Conservation (phyloP, 805 yeast genomes). For the Kazachstania martiniae region DNA sequence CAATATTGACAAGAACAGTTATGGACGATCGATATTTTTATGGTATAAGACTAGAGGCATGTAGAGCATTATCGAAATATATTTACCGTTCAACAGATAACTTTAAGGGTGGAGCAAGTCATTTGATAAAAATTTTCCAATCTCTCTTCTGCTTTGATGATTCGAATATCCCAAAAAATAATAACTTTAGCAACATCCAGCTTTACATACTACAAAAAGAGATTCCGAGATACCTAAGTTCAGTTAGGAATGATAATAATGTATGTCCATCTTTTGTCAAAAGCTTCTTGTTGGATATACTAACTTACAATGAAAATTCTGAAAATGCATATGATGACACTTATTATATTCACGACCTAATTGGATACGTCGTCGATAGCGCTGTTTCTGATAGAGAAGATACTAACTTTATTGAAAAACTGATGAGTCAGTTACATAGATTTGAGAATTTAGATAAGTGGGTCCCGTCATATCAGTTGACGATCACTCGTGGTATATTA, state of each 20-base stretch:
- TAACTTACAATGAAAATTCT: constrained; percentile 78
- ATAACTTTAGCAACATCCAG: constrained; percentile 67
- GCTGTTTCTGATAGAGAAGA: constrained; percentile 27
- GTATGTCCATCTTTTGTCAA: constrained; percentile 50
- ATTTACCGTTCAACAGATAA: constrained; percentile 33
- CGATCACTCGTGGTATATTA: constrained; percentile 38
- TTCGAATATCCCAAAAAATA: constrained; percentile 61
- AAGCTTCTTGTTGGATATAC: constrained; percentile 53
- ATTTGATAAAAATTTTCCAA: constrained; percentile 60
- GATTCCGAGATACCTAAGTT: constrained; percentile 51
- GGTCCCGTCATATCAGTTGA: constrained; percentile 57
- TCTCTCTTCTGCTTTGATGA: constrained; percentile 61
- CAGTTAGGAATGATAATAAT: constrained; percentile 51
- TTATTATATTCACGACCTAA: constrained; percentile 48
- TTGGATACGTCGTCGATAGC: constrained; percentile 41
- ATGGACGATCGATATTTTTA: constrained; percentile 79
- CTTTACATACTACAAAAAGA: constrained; percentile 59
- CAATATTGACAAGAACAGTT: constrained; percentile 66
- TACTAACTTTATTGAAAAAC: constrained; percentile 33
- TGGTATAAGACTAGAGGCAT: constrained; percentile 84
- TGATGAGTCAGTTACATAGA: constrained; percentile 60
- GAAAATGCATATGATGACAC: constrained; percentile 69
- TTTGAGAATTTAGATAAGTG: constrained; percentile 73
- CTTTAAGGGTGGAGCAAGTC: constrained; percentile 47
- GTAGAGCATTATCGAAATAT: constrained; percentile 58